Percentiles rank a stretch among this genome's conserved stretches.
phyloP scores from a whole-genome alignment of 2,329 filamentous ascomycete genomes.

The Trichoderma endophyticum region DNA sequence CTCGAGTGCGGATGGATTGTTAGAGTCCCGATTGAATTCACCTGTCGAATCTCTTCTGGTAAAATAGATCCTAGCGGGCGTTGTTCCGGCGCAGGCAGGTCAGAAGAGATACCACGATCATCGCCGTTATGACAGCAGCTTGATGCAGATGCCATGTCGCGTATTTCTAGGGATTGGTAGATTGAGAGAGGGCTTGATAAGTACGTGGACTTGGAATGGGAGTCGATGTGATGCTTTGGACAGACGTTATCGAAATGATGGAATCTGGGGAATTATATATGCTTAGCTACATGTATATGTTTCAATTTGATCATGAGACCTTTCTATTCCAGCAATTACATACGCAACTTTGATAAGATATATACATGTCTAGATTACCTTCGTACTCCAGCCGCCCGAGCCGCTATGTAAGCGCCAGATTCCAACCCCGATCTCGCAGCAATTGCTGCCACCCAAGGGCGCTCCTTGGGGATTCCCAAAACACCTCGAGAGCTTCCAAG shows the following conservation, averaged over 20 bases:
- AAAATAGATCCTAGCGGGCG: neutral
- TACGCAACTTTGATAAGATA: neutral
- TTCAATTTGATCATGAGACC: neutral
- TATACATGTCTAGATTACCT: neutral
- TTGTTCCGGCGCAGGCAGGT: neutral
- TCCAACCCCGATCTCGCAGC: neutral
- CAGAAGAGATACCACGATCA: neutral
- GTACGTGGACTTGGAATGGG: neutral
- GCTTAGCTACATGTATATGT: neutral
- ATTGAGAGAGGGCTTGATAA: neutral
- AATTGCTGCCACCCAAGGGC: neutral
- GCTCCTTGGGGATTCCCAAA: neutral
- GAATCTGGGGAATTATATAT: neutral
- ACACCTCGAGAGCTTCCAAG: neutral
- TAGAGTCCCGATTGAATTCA: neutral
- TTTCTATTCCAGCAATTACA: neutral
- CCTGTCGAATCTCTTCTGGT: neutral
- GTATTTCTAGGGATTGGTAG: neutral
- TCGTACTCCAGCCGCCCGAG: neutral
- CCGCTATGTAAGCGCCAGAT: neutral
- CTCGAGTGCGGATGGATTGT: neutral
- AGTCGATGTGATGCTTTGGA: neutral
- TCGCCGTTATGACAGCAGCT: neutral
- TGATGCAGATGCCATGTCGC: neutral
- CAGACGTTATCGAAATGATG: neutral